Conservation (phyloP, 148 eudicot species). For the Chenopodium suecicum region DNA sequence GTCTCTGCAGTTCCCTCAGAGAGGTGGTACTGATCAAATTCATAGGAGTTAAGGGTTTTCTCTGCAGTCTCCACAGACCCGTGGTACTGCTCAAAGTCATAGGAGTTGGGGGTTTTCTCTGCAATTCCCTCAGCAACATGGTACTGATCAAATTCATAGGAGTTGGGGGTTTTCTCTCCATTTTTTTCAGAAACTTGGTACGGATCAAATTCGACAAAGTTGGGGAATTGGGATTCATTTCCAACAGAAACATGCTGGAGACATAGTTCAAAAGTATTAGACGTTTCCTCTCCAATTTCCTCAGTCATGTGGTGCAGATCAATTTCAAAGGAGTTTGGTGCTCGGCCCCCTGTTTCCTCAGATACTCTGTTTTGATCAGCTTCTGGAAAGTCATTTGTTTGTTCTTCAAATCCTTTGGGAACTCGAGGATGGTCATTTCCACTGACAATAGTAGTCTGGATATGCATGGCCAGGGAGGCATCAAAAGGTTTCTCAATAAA, state of each 20-base stretch:
- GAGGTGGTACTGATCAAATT: constrained; percentile 28
- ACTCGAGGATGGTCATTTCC: constrained; percentile 9
- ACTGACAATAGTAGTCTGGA: constrained; percentile 18
- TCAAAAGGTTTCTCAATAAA: constrained; percentile 35
- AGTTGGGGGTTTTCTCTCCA: constrained; percentile 29
- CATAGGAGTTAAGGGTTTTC: constrained; percentile 28
- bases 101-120: constrained; percentile 22
- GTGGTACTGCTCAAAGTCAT: constrained; percentile 29
- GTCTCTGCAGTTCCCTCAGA: constrained; percentile 23
- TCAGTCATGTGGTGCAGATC: constrained; percentile 16
- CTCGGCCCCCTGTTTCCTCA: constrained; percentile 30
- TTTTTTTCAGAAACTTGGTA: constrained; percentile 29
- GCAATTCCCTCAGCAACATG: constrained; percentile 8
- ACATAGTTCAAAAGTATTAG: constrained; percentile 24
- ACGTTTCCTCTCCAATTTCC: constrained; percentile 17
- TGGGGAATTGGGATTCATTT: constrained; percentile 20
- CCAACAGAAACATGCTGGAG: constrained; percentile 24
- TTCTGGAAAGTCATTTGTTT: constrained; percentile 21
- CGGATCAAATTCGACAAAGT: constrained; percentile 27
- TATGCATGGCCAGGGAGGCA: constrained; percentile 23
- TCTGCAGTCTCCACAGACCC: constrained; percentile 24
- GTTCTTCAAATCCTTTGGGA: constrained; percentile 12
- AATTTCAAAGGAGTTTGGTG: constrained; percentile 20
- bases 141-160: constrained; percentile 15
- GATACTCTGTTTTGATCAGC: constrained; percentile 23